Conservation (phyloP, 441 rosid species). For the Theobroma grandiflorum region DNA sequence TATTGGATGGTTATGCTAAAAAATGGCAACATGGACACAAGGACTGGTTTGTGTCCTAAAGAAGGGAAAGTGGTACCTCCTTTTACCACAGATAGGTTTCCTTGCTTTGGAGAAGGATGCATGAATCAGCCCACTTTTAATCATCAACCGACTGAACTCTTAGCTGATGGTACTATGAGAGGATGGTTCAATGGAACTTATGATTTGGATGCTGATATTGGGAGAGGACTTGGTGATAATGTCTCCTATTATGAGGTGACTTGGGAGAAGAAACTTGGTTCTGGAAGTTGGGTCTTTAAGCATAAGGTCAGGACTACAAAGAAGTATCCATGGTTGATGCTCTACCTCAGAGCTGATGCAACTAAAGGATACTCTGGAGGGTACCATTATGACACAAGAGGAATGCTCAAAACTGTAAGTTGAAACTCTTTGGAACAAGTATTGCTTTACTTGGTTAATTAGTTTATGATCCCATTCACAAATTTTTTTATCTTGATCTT, state of each 20-base stretch:
- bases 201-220: conserved; percentile 43
- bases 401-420: conserved; percentile 69
- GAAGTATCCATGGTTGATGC: conserved; percentile 76
- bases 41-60: conserved; percentile 53
- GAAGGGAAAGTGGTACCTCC: conserved; percentile 54
- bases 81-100: conserved; percentile 49
- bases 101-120: conserved; percentile 64
- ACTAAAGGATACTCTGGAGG: conserved; percentile 74
- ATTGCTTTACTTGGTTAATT: background rate
- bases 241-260: conserved; percentile 60
- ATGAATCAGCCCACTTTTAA: conserved; percentile 66
- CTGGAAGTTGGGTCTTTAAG: conserved; percentile 64
- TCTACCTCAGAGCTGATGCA: conserved; percentile 78
- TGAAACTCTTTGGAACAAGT: background rate
- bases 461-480: background rate
- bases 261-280: conserved; percentile 70
- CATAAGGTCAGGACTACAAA: conserved; percentile 64
- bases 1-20: conserved; percentile 82
- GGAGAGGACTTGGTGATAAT: conserved; percentile 28
- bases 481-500: background rate
- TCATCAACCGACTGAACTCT: conserved; percentile 50
- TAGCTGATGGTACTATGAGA: conserved; percentile 56
- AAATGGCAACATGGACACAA: conserved; percentile 67
- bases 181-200: conserved; percentile 70
- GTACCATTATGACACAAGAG: conserved; percentile 68